These are phyloP conservation scores for Globisporangium nodosum DNA, from an alignment of 352 stramenopile genomes.

Conservation along the genomic window DNA sequence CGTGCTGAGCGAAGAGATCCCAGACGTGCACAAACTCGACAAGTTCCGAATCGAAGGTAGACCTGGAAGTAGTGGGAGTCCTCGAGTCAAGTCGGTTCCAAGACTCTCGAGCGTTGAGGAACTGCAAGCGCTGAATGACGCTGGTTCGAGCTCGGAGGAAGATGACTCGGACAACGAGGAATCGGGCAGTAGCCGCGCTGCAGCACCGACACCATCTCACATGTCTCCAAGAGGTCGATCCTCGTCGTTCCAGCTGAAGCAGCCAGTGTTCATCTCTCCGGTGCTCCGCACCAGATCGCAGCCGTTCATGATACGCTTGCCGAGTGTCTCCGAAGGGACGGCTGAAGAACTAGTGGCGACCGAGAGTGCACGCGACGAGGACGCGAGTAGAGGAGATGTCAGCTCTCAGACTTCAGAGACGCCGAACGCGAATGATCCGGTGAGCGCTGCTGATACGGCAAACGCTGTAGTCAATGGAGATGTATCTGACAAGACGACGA, in stretches of 20 bases:
- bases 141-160: conserved; percentile 5
- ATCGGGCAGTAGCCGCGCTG: neutral
- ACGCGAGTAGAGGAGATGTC: neutral
- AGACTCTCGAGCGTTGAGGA: conserved; percentile 15
- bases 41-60: conserved; percentile 7
- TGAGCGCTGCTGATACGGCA: neutral
- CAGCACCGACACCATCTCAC: neutral
- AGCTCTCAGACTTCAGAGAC: neutral
- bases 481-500: neutral
- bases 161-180: conserved; percentile 12
- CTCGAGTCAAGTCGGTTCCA: conserved; percentile 7
- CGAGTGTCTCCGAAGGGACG: conserved; percentile 27
- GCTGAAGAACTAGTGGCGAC: conserved; percentile 4
- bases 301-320: conserved; percentile 21
- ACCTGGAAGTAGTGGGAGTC: neutral
- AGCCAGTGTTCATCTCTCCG: conserved; percentile 12
- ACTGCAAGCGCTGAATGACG: conserved; percentile 9
- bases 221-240: conserved; percentile 10
- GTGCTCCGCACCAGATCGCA: conserved; percentile 21
- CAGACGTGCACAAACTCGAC: conserved; percentile 1
- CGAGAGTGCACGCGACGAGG: conserved; percentile 1
- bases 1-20: conserved; percentile 7
- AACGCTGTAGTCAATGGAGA: neutral
- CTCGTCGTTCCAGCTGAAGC: conserved; percentile 17
- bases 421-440: neutral